phyloP scores from a whole-genome alignment of 495 filamentous ascomycete genomes.

The Neurospora cerealis region DNA sequence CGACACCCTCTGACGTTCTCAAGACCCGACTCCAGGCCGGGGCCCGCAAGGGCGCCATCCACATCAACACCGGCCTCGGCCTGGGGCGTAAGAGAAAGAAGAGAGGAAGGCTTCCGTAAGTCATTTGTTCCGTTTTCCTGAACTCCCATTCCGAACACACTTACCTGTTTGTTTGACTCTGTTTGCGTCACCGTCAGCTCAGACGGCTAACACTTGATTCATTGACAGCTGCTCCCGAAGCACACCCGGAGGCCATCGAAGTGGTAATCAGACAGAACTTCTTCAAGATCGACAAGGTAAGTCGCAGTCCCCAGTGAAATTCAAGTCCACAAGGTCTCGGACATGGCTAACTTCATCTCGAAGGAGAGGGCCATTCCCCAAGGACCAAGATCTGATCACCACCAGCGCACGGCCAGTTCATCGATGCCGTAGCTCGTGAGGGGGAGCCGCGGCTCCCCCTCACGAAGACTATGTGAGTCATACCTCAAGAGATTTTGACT shows the following conservation, averaged over 20 bases:
- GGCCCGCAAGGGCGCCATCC: background rate
- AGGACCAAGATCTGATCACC: background rate
- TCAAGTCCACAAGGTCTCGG: background rate
- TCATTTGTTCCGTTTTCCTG: background rate
- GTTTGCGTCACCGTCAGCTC: background rate
- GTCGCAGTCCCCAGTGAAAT: background rate
- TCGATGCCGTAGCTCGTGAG: constrained; percentile 58
- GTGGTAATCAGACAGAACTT: background rate
- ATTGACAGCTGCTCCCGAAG: background rate
- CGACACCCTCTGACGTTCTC: background rate
- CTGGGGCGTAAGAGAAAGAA: background rate
- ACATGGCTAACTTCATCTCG: background rate
- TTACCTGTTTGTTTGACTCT: background rate
- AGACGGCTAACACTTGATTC: background rate
- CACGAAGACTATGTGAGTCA: constrained; percentile 80
- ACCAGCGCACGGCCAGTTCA: constrained; percentile 46
- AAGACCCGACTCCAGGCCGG: background rate
- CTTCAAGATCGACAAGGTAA: background rate
- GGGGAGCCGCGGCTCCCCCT: too few species aligned
- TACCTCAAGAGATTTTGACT: background rate
- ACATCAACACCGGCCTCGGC: background rate
- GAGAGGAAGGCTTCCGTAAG: background rate
- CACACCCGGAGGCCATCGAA: background rate
- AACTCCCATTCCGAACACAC: background rate
- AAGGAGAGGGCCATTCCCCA: background rate